Evolutionary conservation across 495 filamentous ascomycete genomes (phyloP).

Genomic region (Aspergillus diversus): DNA sequence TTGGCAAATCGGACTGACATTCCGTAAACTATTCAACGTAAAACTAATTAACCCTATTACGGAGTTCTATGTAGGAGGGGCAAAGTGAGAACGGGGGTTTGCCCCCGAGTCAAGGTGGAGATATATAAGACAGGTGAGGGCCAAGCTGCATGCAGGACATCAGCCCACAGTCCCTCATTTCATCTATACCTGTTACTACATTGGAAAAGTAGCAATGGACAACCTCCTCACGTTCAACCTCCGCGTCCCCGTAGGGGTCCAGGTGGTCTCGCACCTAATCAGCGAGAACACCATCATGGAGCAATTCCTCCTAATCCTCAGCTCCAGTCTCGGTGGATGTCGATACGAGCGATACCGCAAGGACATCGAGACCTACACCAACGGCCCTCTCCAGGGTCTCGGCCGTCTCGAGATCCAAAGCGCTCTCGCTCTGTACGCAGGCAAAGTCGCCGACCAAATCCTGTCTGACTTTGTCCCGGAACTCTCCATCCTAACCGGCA

Average conservation of each 20-base stretch:
- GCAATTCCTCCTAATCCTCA: slow-evolving; percentile 6
- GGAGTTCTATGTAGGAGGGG: no score
- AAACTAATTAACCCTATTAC: no score
- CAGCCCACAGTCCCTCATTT: no score
- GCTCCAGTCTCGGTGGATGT: slow-evolving; percentile 7
- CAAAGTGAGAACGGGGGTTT: no score
- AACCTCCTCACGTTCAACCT: slow-evolving; percentile 11
- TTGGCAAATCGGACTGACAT: no score
- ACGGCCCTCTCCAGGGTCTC: slow-evolving; percentile 2
- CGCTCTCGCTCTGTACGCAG: neutral
- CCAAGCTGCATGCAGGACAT: neutral
- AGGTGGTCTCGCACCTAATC: slow-evolving; percentile 10
- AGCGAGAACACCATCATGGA: slow-evolving; percentile 12
- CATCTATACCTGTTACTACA: no score
- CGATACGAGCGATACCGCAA: slow-evolving; percentile 4
- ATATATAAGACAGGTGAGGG: neutral
- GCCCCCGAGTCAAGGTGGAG: no score
- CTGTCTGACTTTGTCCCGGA: slow-evolving; percentile 4
- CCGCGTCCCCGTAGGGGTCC: slow-evolving; percentile 5
- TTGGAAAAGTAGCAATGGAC: neutral
- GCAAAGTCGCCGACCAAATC: slow-evolving; percentile 8
- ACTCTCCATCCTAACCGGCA: neutral
- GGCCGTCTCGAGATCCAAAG: slow-evolving; percentile 7
- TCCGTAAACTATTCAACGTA: no score
- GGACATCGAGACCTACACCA: slow-evolving; percentile 5